Base-by-base conservation (phyloP, 192 early-diverging fungal genomes). In the Backusella mclennaniae region DNA sequence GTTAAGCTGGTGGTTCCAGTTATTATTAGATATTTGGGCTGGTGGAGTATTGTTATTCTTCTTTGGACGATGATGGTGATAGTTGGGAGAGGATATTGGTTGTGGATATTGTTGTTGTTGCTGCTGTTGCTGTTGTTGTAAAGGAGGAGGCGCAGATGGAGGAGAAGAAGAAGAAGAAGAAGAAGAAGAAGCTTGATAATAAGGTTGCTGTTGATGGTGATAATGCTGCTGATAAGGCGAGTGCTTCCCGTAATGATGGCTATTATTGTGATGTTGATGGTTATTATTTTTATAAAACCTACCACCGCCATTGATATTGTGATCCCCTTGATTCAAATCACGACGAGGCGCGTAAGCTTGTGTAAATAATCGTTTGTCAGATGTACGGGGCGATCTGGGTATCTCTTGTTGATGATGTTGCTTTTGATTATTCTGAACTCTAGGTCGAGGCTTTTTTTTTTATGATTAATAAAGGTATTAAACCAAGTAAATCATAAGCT, bases 351-450 rank as follows among this genome's bases (percentile, higher is more conserved):
- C 42, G 44, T 49, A 66, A 83, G 80, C 59, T 75, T 85, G 79
- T 66, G 31, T 74, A 87, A 82, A 77, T 79, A 67, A n/a, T 71
- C 70, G 49, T 17, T 26, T 44, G 17, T 71, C 70, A 26, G 42
- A 49, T 77, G 80, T 78, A 77, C 73, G 77, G 78, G 75, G 73
- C 69, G 74, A 69, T 77, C 67, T 67, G 79, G 78, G 68, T 84
- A 79, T 41, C 74, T 59, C 72, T 69, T 74, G 46, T n/a, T 49
- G 46, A 39, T 39, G 38, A 8, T 39, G 38, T 0, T 44, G 42
- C 74, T 59, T 70, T 74, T 35, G 41, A 36, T 19, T 68, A 8
- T 33, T 68, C 35, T 63, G 56, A 11, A 63, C 6, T 29, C 67
- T 68, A 8, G 35, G n/a, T 68, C 35, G 67, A 68, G 67, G 6